A percentile compares a stretch with the other conserved stretches of the same genome.
Evolutionary conservation across 2,329 filamentous ascomycete genomes (phyloP).

Genomic region (Beauveria australis): DNA sequence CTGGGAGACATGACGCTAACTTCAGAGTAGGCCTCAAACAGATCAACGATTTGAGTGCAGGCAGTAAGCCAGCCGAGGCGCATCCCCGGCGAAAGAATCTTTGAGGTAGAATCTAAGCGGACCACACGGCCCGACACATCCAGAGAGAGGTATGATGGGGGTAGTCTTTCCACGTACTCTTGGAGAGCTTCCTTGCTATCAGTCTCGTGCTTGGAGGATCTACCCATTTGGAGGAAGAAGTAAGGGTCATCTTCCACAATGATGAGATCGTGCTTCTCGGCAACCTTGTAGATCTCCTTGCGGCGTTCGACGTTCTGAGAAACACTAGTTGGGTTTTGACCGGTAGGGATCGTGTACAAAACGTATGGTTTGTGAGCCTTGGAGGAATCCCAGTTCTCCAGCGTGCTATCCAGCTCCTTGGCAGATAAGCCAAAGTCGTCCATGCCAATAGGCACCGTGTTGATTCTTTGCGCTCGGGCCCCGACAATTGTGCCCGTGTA

Average conservation of each 20-base stretch:
- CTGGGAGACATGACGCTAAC: conserved; percentile 68
- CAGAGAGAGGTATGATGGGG: conserved; percentile 24
- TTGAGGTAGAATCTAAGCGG: conserved; percentile 80
- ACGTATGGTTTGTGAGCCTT: conserved; percentile 36
- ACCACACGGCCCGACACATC: conserved; percentile 58
- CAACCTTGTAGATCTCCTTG: conserved; percentile 61
- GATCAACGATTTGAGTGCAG: conserved; percentile 67
- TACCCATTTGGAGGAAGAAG: conserved; percentile 68
- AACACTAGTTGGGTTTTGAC: conserved; percentile 77
- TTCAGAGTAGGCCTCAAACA: conserved; percentile 69
- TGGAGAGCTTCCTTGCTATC: conserved; percentile 3
- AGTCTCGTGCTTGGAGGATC: conserved; percentile 13
- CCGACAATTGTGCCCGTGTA: conserved; percentile 49
- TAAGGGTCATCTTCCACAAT: conserved; percentile 86
- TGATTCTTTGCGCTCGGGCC: conserved; percentile 53
- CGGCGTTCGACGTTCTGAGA: conserved; percentile 60
- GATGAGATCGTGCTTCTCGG: conserved; percentile 68
- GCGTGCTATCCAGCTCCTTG: conserved; percentile 50
- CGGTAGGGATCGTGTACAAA: conserved; percentile 55
- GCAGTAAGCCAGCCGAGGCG: conserved; percentile 78
- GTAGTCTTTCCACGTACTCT: conserved; percentile 10
- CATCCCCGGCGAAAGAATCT: conserved; percentile 70
- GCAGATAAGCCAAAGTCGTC: conserved; percentile 59
- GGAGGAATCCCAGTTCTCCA: conserved; percentile 54
- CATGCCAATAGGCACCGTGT: conserved; percentile 52